A percentile compares a stretch with the other conserved stretches of the same genome.
These are phyloP conservation scores for Petunia axillaris DNA, from an alignment of 257 asterid species.

Conservation along the genomic window DNA sequence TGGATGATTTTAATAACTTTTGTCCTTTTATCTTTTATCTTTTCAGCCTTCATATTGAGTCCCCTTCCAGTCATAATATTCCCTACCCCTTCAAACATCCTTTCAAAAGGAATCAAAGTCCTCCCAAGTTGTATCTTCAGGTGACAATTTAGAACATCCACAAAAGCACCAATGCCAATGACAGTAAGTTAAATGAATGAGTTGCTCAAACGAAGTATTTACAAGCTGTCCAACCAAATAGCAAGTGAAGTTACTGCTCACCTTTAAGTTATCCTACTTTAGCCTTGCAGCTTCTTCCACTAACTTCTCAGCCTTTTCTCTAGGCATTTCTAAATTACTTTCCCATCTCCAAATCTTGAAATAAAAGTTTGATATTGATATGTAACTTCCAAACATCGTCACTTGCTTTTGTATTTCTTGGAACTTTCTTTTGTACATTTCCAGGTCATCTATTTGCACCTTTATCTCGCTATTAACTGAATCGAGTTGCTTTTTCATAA, in stretches of 20 bases:
- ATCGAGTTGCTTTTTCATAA: constrained; percentile 44
- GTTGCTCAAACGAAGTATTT: too few relatives aligned
- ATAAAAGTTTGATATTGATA: not conserved
- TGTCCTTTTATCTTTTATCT: too few relatives aligned
- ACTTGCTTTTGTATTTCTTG: constrained; percentile 33
- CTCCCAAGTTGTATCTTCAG: too few relatives aligned
- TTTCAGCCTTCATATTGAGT: too few relatives aligned
- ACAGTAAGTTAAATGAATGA: too few relatives aligned
- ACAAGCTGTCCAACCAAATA: constrained; percentile 14
- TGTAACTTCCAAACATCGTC: constrained; percentile 22
- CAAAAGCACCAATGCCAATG: too few relatives aligned
- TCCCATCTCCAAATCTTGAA: not conserved
- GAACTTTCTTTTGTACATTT: constrained; percentile 39
- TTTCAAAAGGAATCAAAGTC: too few relatives aligned
- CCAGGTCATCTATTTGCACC: constrained; percentile 44
- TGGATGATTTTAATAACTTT: too few relatives aligned
- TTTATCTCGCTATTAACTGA: constrained; percentile 46
- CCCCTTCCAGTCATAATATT: too few relatives aligned
- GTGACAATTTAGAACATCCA: too few relatives aligned
- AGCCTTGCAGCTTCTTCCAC: constrained; percentile 7
- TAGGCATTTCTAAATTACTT: constrained; percentile 7
- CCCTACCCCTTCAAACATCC: too few relatives aligned
- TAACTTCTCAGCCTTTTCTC: not conserved
- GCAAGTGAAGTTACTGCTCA: not conserved
- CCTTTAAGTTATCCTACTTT: not conserved